These are phyloP conservation scores for Tuctoria greenei DNA, from an alignment of 176 grass and related monocot genomes.

Conservation along the genomic window DNA sequence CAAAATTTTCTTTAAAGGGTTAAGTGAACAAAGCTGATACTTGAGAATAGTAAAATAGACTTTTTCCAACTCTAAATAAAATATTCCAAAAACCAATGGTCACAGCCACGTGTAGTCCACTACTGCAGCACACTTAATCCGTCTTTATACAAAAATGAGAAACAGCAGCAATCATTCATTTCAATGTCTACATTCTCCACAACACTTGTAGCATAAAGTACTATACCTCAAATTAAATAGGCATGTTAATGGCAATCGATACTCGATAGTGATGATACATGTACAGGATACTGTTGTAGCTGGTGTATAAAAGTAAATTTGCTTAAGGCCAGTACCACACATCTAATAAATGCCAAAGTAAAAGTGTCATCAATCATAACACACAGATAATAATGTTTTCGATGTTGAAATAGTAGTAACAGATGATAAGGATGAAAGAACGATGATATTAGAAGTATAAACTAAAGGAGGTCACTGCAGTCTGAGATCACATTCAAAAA, in stretches of 20 bases:
- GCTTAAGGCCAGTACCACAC: background rate
- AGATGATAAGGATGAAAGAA: background rate
- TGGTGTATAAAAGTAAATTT: background rate
- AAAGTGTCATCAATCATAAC: background rate
- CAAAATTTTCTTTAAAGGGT: too few species aligned
- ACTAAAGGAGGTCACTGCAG: background rate
- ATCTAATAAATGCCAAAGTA: background rate
- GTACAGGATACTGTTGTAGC: background rate
- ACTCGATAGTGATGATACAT: background rate
- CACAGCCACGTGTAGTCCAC: background rate
- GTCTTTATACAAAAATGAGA: background rate
- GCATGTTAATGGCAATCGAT: too few species aligned
- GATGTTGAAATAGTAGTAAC: background rate
- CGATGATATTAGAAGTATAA: background rate
- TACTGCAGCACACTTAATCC: background rate
- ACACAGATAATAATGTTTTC: background rate
- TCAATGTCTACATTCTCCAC: background rate
- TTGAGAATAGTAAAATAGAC: too few species aligned
- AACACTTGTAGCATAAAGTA: too few species aligned
- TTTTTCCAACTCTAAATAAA: too few species aligned
- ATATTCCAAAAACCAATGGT: background rate
- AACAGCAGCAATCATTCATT: background rate
- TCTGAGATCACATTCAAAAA: constrained; percentile 1
- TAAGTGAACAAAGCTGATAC: too few species aligned
- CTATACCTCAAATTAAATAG: too few species aligned